Evolutionary conservation across 306 rosid species (phyloP).

Genomic region (Carpinus fangiana): DNA sequence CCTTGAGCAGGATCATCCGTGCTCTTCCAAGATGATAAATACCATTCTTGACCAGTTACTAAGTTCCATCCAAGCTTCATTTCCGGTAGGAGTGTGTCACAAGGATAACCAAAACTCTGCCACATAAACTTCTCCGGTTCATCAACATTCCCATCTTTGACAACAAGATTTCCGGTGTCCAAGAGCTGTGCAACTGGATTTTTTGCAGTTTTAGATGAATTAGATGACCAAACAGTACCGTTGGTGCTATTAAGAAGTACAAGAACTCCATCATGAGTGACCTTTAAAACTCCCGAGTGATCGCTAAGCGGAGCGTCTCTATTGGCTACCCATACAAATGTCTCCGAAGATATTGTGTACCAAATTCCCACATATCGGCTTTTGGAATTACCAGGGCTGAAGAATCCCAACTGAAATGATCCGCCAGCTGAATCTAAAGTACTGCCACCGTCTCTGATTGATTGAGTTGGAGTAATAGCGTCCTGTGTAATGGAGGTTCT

Average conservation of each 20-base stretch:
- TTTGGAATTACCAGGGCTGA: constrained; percentile 46
- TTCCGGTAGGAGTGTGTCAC: too few species aligned
- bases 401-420: constrained; percentile 56
- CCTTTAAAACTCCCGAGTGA: constrained; percentile 31
- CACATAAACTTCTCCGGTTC: background rate
- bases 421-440: constrained; percentile 42
- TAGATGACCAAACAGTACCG: constrained; percentile 18
- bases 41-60: too few species aligned
- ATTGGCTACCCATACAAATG: constrained; percentile 65
- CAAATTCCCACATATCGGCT: constrained; percentile 55
- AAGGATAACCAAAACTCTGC: too few species aligned
- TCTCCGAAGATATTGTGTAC: constrained; percentile 40
- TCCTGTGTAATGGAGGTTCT: constrained; percentile 28
- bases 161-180: constrained; percentile 40
- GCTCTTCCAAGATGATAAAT: too few species aligned
- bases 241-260: constrained; percentile 26
- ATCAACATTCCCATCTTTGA: constrained; percentile 16
- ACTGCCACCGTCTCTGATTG: constrained; percentile 27
- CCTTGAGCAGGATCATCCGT: too few species aligned
- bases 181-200: constrained; percentile 32
- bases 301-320: constrained; percentile 33
- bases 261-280: constrained; percentile 34
- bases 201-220: background rate
- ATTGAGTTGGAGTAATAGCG: constrained; percentile 33
- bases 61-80: too few species aligned